Evolutionary conservation across 805 yeast genomes (phyloP).

Genomic region (Candida sakaeoensis): DNA sequence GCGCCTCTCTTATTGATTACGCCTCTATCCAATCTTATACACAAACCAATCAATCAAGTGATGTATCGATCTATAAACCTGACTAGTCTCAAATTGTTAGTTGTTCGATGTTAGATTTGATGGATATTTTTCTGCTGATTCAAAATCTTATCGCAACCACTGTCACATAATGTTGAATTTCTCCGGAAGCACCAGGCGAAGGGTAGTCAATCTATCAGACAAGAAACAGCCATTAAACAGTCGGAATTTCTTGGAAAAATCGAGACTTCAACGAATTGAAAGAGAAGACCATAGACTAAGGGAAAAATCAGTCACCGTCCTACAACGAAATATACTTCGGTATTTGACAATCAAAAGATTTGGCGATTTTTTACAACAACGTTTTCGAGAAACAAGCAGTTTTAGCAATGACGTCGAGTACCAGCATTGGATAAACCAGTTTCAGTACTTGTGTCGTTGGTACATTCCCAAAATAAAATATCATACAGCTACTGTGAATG

Average conservation of each 20-base stretch:
- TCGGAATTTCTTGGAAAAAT: slow-evolving; percentile 50
- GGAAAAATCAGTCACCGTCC: slow-evolving; percentile 43
- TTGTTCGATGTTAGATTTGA: too few relatives aligned
- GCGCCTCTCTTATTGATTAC: too few relatives aligned
- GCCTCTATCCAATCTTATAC: too few relatives aligned
- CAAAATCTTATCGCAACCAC: neutral
- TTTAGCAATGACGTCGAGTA: neutral
- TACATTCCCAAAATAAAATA: slow-evolving; percentile 9
- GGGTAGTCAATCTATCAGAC: slow-evolving; percentile 65
- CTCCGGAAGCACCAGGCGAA: slow-evolving; percentile 60
- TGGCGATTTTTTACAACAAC: slow-evolving; percentile 12
- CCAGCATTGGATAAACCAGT: slow-evolving; percentile 7
- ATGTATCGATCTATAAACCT: too few relatives aligned
- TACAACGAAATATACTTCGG: slow-evolving; percentile 50
- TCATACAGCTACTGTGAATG: neutral
- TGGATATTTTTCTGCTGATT: neutral
- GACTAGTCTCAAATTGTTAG: too few relatives aligned
- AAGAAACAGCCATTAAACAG: slow-evolving; percentile 18
- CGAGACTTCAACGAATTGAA: slow-evolving; percentile 61
- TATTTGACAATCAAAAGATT: slow-evolving; percentile 27
- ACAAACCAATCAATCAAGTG: too few relatives aligned
- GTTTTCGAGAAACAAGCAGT: slow-evolving; percentile 10
- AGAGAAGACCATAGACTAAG: slow-evolving; percentile 55
- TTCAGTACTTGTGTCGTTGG: slow-evolving; percentile 17
- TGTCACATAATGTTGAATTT: slow-evolving; percentile 46